These are phyloP conservation scores for Talaromyces verruculosus DNA, from an alignment of 2,329 filamentous ascomycete genomes.

Conservation along the genomic window DNA sequence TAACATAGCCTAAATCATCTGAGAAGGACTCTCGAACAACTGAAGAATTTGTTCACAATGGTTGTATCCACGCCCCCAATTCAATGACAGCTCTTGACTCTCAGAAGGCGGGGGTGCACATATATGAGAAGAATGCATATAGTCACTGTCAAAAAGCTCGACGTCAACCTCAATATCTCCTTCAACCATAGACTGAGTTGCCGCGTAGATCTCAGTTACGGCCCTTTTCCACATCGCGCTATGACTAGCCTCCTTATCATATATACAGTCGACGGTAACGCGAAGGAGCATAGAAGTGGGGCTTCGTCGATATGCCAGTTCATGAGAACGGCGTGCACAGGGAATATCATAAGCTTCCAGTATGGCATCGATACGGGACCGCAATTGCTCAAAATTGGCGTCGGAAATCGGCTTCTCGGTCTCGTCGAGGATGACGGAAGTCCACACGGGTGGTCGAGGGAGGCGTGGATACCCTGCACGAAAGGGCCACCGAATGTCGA, in stretches of 20 bases:
- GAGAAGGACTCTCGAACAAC: conserved; percentile 10
- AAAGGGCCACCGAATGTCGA: conserved; percentile 15
- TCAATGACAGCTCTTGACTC: neutral
- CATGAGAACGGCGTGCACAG: neutral
- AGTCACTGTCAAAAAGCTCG: neutral
- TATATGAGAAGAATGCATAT: conserved; percentile 2
- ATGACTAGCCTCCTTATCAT: conserved; percentile 7
- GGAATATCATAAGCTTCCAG: conserved; percentile 4
- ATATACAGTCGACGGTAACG: conserved; percentile 1
- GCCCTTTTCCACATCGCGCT: conserved; percentile 4
- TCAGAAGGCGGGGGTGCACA: conserved; percentile 1
- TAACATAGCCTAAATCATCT: conserved; percentile 10
- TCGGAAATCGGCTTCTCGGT: neutral
- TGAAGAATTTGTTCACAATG: conserved; percentile 8
- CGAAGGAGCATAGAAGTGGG: neutral
- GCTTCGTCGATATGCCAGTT: neutral
- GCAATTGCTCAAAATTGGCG: conserved; percentile 2
- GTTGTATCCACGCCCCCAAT: conserved; percentile 5
- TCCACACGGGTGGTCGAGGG: conserved; percentile 3
- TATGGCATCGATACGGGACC: neutral
- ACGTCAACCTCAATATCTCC: neutral
- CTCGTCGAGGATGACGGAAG: neutral
- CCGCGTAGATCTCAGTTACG: conserved; percentile 9
- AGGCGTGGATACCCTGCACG: conserved; percentile 19
- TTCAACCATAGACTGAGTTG: neutral